phyloP scores from a whole-genome alignment of 805 yeast species.

The Candida verbasci region DNA sequence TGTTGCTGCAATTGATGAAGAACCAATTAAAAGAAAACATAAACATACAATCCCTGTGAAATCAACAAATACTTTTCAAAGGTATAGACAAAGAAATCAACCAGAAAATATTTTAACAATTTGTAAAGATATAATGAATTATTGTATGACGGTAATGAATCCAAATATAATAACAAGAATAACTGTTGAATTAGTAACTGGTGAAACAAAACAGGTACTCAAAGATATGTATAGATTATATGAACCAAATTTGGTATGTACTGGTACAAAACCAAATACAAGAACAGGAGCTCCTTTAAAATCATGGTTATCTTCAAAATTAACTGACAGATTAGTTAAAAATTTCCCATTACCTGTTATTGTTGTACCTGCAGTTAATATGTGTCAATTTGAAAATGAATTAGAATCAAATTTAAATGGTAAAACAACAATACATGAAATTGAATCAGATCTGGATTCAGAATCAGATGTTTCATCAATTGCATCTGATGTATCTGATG shows the following conservation, averaged over 20 bases:
- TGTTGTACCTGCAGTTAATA: slow-evolving; percentile 58
- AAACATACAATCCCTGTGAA: slow-evolving; percentile 9
- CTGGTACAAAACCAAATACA: slow-evolving; percentile 49
- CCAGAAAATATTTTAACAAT: slow-evolving; percentile 46
- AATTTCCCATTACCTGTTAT: slow-evolving; percentile 64
- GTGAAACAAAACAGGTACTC: slow-evolving; percentile 51
- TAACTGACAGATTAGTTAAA: slow-evolving; percentile 62
- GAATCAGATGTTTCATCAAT: slow-evolving; percentile 12
- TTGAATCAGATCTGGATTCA: not conserved
- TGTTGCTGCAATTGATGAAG: slow-evolving; percentile 46
- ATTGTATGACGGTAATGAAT: slow-evolving; percentile 43
- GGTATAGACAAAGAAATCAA: slow-evolving; percentile 35
- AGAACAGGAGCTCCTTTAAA: slow-evolving; percentile 46
- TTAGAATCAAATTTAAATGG: slow-evolving; percentile 32
- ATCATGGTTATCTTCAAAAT: slow-evolving; percentile 58
- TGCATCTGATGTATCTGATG: slow-evolving; percentile 10
- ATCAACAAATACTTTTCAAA: slow-evolving; percentile 22
- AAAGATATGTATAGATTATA: slow-evolving; percentile 58
- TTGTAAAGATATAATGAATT: slow-evolving; percentile 49
- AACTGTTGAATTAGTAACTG: slow-evolving; percentile 58
- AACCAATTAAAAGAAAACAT: slow-evolving; percentile 8
- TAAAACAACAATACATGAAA: not conserved
- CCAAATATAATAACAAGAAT: slow-evolving; percentile 46
- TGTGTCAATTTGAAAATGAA: slow-evolving; percentile 47
- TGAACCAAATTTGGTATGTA: slow-evolving; percentile 54